A percentile compares a stretch with the other conserved stretches of the same genome.
Evolutionary conservation across 2,329 filamentous ascomycete genomes (phyloP).

Genomic region (Cordyceps fumosorosea): DNA sequence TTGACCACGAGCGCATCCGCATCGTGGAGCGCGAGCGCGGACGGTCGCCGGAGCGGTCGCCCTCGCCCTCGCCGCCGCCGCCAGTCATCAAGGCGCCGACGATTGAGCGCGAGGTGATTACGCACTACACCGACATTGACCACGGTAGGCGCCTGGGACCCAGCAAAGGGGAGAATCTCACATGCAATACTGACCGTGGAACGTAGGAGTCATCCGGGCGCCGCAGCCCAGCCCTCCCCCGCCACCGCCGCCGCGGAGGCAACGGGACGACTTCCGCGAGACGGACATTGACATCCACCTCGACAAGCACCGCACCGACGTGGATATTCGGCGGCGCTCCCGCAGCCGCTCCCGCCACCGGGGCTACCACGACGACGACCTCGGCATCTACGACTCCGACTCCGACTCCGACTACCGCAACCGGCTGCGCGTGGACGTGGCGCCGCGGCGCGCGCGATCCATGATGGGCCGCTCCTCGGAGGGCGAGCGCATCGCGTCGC

Average conservation of each 20-base stretch:
- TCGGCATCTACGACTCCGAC: conserved; percentile 40
- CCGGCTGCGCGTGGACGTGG: conserved; percentile 37
- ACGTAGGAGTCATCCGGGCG: conserved; percentile 38
- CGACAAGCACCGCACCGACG: conserved; percentile 47
- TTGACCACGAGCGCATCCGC: conserved; percentile 40
- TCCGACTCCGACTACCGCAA: conserved; percentile 34
- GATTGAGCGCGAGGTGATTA: conserved; percentile 83
- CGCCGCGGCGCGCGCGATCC: conserved; percentile 44
- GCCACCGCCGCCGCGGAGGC: conserved; percentile 41
- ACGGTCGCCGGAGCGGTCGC: conserved; percentile 39
- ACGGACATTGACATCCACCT: conserved; percentile 58
- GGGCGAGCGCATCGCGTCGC: conserved; percentile 52
- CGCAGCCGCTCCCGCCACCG: conserved; percentile 35
- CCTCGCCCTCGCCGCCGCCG: conserved; percentile 50
- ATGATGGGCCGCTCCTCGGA: conserved; percentile 45
- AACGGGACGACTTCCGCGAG: conserved; percentile 41
- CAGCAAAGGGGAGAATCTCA: too few species aligned
- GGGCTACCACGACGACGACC: conserved; percentile 35
- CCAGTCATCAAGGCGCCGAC: conserved; percentile 67
- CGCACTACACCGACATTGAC: conserved; percentile 80
- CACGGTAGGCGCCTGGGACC: conserved; percentile 55
- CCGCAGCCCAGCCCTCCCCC: conserved; percentile 39
- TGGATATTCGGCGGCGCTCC: conserved; percentile 43
- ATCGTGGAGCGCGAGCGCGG: conserved; percentile 42
- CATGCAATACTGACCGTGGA: neutral